Percentiles rank a stretch among this genome's conserved stretches.
Conservation (phyloP, 2,329 filamentous ascomycete genomes). For the Lasiodiplodia sp. region DNA sequence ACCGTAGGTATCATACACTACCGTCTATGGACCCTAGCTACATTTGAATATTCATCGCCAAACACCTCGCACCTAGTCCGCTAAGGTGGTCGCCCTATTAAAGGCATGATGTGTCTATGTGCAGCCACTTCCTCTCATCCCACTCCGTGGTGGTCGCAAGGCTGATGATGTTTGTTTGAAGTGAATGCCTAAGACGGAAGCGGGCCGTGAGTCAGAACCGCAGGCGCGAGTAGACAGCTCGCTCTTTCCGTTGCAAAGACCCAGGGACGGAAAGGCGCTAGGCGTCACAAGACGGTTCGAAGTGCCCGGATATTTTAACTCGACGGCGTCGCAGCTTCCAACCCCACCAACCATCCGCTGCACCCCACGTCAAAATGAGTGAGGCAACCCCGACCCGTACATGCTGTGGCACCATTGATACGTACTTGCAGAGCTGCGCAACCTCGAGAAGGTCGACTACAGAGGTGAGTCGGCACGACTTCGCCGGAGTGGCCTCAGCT, state of each 20-base stretch:
- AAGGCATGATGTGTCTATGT: too few species aligned
- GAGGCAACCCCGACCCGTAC: not conserved
- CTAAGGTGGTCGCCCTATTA: too few species aligned
- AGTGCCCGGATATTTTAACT: not conserved
- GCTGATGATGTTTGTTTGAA: not conserved
- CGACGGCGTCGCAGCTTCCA: not conserved
- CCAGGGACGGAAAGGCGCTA: not conserved
- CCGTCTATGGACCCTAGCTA: too few species aligned
- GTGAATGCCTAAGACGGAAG: not conserved
- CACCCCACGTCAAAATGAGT: constrained; percentile 11
- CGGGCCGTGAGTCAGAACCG: not conserved
- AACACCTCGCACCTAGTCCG: too few species aligned
- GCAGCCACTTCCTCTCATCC: not conserved
- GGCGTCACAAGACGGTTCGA: not conserved
- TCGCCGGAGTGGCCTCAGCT: not conserved
- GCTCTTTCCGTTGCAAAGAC: not conserved
- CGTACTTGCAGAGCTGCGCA: not conserved
- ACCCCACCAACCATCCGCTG: not conserved
- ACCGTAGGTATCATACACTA: too few species aligned
- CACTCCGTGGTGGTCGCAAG: not conserved
- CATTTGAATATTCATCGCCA: too few species aligned
- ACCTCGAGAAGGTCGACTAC: constrained; percentile 9
- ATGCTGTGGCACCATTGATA: not conserved
- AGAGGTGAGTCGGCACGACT: not conserved
- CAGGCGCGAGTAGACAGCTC: not conserved